Conservation (phyloP, 495 filamentous ascomycete species). For the Chaetomidium leptoderma region DNA sequence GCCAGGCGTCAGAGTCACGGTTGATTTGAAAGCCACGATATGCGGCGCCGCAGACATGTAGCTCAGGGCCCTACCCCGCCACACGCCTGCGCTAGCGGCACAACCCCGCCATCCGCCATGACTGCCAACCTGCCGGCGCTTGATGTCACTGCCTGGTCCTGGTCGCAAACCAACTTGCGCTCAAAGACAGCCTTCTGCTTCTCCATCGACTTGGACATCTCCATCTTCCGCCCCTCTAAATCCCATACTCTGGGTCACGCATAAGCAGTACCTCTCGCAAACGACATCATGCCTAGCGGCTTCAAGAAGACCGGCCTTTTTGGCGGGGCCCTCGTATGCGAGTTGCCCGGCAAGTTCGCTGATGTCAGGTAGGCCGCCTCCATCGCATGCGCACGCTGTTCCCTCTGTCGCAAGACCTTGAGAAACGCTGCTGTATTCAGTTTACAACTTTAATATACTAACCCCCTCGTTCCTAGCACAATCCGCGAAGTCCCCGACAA, state of each 20-base stretch:
- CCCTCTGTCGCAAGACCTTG: not conserved
- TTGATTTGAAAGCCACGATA: not conserved
- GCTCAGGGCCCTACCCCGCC: conserved; percentile 4
- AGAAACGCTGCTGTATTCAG: not conserved
- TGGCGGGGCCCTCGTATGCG: conserved; percentile 72
- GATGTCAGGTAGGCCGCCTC: conserved; percentile 64
- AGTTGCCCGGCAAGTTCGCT: conserved; percentile 66
- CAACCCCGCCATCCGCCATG: conserved; percentile 9
- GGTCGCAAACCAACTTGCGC: conserved; percentile 14
- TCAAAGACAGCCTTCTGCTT: not conserved
- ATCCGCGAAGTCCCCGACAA: conserved; percentile 90
- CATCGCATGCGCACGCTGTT: not conserved
- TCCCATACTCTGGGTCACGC: not conserved
- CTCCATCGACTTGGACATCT: not conserved
- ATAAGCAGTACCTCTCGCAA: not conserved
- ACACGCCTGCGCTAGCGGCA: not conserved
- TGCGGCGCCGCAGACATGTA: not conserved
- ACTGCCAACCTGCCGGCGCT: not conserved
- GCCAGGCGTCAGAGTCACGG: not conserved
- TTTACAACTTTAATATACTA: not conserved
- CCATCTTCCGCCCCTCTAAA: not conserved
- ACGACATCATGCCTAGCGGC: conserved; percentile 4
- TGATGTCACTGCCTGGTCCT: conserved; percentile 13
- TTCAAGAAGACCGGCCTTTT: conserved; percentile 64
- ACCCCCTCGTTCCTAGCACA: conserved; percentile 45